Conservation (phyloP, 164 flowering plant genomes). For the Aristolochia californica region DNA sequence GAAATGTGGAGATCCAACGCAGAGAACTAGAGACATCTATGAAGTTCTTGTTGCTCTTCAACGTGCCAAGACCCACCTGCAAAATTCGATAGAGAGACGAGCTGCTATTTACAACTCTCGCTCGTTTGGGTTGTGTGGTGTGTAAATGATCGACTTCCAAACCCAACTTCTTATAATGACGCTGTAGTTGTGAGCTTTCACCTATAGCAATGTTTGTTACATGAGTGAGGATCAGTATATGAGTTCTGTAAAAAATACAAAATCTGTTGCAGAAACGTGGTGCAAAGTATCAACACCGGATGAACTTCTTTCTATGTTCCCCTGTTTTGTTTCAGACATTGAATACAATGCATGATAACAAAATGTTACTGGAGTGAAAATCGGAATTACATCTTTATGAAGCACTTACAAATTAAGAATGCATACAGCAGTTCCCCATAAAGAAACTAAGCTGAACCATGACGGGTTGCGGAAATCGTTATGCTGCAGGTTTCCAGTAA, state of each 20-base stretch:
- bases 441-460: too few species aligned
- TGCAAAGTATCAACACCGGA: too few species aligned
- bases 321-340: not conserved
- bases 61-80: constrained; percentile 38
- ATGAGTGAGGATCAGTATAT: too few species aligned
- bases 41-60: constrained; percentile 46
- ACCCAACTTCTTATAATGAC: not conserved
- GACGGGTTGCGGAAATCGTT: too few species aligned
- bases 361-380: not conserved
- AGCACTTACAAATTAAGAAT: too few species aligned
- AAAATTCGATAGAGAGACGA: constrained; percentile 33
- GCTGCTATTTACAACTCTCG: constrained; percentile 2
- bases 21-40: constrained; percentile 23
- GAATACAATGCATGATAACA: too few species aligned
- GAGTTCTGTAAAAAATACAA: too few species aligned
- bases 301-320: too few species aligned
- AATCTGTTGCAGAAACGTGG: too few species aligned
- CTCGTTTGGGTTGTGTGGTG: constrained; percentile 7
- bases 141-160: constrained; percentile 1
- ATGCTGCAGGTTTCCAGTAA: constrained; percentile 20
- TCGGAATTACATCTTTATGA: constrained; percentile 8
- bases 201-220: too few species aligned
- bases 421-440: too few species aligned
- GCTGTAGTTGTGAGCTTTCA: too few species aligned
- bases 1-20: constrained; percentile 14